Base-by-base conservation (phyloP, 176 grass and related monocot genomes). In the Guadua angustifolia region DNA sequence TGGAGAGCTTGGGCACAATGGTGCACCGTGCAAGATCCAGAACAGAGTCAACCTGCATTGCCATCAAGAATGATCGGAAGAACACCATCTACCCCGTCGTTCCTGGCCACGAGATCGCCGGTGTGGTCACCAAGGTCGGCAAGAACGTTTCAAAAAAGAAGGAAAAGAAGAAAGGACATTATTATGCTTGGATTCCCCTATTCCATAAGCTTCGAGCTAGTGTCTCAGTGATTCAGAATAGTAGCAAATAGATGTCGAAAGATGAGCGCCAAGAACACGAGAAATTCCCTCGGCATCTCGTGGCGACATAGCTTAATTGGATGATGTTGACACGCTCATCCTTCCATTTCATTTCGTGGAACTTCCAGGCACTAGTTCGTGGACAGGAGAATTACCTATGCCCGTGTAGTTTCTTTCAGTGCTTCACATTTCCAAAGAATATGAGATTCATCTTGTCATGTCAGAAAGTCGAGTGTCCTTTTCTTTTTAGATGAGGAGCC, bases 261-360 rank as follows among this genome's bases (percentile, higher is more conserved):
- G 79, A 90, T 72, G 47, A 78, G 78, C 35, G 9, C 71, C 64
- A 64, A 62, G 55, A 77, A 74, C 88, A 83, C 32, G 9, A 74
- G 19, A 82, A 86, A 73, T 77, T 82, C 79, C 49, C 26, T 16
- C 49, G 6, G 74, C 25, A 78, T 70, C 73, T 56, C 49, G 61
- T 55, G 47, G 36, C 56, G 36, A 61, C 55, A 74, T 36, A 45
- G 36, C 78, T 82, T 80, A 55, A 77, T 82, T 12, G 46, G 78
- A 60, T 83, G 73, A 86, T 82, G 83, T 71, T 42, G 88, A 77
- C 73, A 71, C 52, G 33, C 39, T 24, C 71, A 24, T 36, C 29
- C 51, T 77, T 65, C 32, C 26, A 7, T 60, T 70, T 59, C 40
- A 26, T 78, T 18, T 39, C 32, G 25, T 33, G 32, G 47, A 71